Percentiles rank a stretch among this genome's conserved stretches.
phyloP scores from a whole-genome alignment of 768 basidiomycete species.

The Leccinum boreale region DNA sequence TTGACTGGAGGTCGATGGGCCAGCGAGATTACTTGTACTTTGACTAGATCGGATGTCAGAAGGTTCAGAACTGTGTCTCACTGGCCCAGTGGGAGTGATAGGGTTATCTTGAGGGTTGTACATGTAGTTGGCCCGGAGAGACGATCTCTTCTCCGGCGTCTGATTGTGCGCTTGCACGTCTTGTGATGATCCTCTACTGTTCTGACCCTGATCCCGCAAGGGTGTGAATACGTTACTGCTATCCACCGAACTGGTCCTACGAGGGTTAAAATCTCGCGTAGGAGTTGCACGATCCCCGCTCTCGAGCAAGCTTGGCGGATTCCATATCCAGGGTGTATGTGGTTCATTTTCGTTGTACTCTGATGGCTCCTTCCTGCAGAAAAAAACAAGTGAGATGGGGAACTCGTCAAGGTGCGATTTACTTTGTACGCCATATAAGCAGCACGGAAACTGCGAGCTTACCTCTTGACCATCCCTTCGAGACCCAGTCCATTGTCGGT shows the following conservation, averaged over 20 bases:
- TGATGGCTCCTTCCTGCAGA: conserved; percentile 25
- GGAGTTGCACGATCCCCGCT: conserved; percentile 27
- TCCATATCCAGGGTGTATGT: conserved; percentile 77
- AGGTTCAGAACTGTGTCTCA: conserved; percentile 28
- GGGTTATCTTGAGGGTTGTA: conserved; percentile 19
- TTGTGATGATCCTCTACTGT: conserved; percentile 13
- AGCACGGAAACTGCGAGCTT: conserved; percentile 23
- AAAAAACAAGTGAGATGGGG: background rate
- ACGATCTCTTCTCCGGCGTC: conserved; percentile 22
- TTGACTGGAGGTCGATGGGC: conserved; percentile 17
- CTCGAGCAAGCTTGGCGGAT: conserved; percentile 43
- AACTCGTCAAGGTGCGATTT: conserved; percentile 11
- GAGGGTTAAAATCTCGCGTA: conserved; percentile 25
- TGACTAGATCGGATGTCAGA: conserved; percentile 10
- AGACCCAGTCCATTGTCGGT: conserved; percentile 64
- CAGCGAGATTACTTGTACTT: conserved; percentile 4
- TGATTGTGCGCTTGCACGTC: conserved; percentile 17
- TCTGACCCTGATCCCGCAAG: conserved; percentile 21
- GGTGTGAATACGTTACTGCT: conserved; percentile 12
- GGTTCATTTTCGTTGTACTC: conserved; percentile 36
- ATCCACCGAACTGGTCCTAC: conserved; percentile 24
- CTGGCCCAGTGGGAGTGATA: conserved; percentile 10
- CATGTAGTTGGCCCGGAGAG: conserved; percentile 14
- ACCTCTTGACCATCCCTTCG: conserved; percentile 60
- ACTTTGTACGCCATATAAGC: background rate